These are phyloP conservation scores for Zoysia japonica DNA, from an alignment of 176 grass and related monocot species.

Conservation along the genomic window DNA sequence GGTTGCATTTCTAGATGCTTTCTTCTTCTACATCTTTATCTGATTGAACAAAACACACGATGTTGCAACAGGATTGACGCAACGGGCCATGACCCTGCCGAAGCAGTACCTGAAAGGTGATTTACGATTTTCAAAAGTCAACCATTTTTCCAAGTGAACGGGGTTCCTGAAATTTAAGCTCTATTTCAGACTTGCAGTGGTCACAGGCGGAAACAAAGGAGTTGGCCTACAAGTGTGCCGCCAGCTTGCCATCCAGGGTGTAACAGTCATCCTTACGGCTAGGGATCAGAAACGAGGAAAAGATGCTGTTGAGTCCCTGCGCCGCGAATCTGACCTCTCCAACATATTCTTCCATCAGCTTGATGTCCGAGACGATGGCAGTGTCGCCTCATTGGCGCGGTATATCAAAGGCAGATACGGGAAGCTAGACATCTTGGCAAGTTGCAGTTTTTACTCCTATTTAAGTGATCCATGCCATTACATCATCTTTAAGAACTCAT, in stretches of 20 bases:
- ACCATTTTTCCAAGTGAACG: background rate
- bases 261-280: constrained; percentile 63
- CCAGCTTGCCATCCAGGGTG: constrained; percentile 49
- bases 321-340: constrained; percentile 26
- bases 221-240: constrained; percentile 62
- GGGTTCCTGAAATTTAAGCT: background rate
- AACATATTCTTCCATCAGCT: constrained; percentile 69
- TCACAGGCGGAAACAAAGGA: constrained; percentile 76
- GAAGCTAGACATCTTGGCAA: constrained; percentile 79
- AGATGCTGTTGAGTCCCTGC: constrained; percentile 41
- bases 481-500: background rate
- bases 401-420: constrained; percentile 47
- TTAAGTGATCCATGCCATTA: background rate
- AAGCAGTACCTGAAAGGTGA: constrained; percentile 38
- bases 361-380: constrained; percentile 49
- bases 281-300: constrained; percentile 61
- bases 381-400: constrained; percentile 37
- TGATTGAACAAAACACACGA: background rate
- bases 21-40: background rate
- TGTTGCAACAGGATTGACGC: constrained; percentile 7
- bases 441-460: background rate
- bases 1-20: background rate
- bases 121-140: background rate
- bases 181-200: constrained; percentile 53
- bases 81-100: background rate